Conservation (phyloP, 2,329 filamentous ascomycete genomes). For the Sporothrix euskadiensis region DNA sequence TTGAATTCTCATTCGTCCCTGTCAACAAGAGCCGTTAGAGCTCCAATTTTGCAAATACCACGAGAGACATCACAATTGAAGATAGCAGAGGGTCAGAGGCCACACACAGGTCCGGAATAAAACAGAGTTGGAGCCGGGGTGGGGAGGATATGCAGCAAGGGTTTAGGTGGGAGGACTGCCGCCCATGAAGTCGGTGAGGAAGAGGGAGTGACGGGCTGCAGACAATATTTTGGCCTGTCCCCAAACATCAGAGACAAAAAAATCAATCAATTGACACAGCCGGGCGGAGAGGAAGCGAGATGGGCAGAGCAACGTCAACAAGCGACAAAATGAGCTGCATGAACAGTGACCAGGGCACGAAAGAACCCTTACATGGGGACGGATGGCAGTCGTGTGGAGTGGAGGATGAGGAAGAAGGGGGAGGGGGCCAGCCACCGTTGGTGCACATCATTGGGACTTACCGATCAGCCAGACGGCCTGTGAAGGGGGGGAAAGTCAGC, state of each 20-base stretch:
- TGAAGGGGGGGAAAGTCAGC: constrained; percentile 37
- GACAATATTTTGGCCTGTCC: neutral
- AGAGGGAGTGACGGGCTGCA: neutral
- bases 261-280: neutral
- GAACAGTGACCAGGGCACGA: constrained; percentile 42
- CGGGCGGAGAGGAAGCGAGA: constrained; percentile 4
- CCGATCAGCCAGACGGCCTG: constrained; percentile 29
- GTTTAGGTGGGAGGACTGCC: constrained; percentile 36
- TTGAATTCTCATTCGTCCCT: neutral
- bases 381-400: constrained; percentile 1
- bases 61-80: neutral
- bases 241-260: neutral
- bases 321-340: constrained; percentile 46
- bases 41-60: neutral
- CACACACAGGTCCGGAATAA: neutral
- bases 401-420: neutral
- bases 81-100: neutral
- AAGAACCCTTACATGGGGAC: constrained; percentile 40
- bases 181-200: constrained; percentile 44
- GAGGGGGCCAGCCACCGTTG: constrained; percentile 29
- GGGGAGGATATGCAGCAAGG: constrained; percentile 25
- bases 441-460: constrained; percentile 31
- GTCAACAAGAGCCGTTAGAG: neutral
- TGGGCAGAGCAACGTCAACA: constrained; percentile 4
- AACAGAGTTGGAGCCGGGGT: constrained; percentile 22